Percentiles rank a stretch among this genome's conserved stretches.
Evolutionary conservation across 345 rosid species (phyloP).

Genomic region (Aurinia saxatilis): DNA sequence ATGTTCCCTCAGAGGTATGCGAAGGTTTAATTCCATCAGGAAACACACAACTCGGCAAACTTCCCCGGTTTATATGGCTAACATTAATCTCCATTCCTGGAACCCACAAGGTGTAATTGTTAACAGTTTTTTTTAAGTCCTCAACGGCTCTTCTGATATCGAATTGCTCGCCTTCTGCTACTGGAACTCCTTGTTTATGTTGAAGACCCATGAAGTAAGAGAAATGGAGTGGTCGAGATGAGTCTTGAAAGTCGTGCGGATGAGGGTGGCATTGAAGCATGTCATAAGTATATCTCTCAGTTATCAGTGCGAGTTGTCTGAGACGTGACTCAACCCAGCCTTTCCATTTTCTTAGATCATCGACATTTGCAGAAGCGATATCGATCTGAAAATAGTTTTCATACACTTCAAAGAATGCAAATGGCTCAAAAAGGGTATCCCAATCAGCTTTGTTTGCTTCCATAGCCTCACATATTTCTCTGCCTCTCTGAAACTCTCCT

Average conservation of each 20-base stretch:
- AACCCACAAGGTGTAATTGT: slow-evolving; percentile 49
- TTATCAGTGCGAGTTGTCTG: slow-evolving; percentile 85
- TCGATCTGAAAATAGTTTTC: slow-evolving; percentile 87
- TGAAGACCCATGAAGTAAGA: slow-evolving; percentile 95
- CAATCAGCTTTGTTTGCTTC: slow-evolving; percentile 72
- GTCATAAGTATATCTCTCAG: slow-evolving; percentile 75
- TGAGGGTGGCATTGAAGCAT: slow-evolving; percentile 97
- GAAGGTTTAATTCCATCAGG: slow-evolving; percentile 78
- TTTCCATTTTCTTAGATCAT: slow-evolving; percentile 89
- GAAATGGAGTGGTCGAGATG: slow-evolving; percentile 59
- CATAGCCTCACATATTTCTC: slow-evolving; percentile 95
- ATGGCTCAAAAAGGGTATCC: slow-evolving; percentile 83
- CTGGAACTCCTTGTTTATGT: slow-evolving; percentile 83
- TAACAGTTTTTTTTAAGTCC: slow-evolving; percentile 71
- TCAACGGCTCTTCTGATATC: slow-evolving; percentile 91
- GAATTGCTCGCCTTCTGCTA: slow-evolving; percentile 65
- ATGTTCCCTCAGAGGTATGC: slow-evolving; percentile 53
- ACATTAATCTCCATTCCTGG: slow-evolving; percentile 83
- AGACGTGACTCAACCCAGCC: slow-evolving; percentile 99
- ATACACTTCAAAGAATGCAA: slow-evolving; percentile 87
- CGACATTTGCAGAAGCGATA: slow-evolving; percentile 68
- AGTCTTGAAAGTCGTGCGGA: slow-evolving; percentile 77
- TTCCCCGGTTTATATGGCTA: slow-evolving; percentile 61
- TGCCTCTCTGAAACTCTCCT: slow-evolving; percentile 90
- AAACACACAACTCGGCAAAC: slow-evolving; percentile 73